Conservation (phyloP, 2,329 filamentous ascomycete genomes). For the Colletotrichum ledebouriae region DNA sequence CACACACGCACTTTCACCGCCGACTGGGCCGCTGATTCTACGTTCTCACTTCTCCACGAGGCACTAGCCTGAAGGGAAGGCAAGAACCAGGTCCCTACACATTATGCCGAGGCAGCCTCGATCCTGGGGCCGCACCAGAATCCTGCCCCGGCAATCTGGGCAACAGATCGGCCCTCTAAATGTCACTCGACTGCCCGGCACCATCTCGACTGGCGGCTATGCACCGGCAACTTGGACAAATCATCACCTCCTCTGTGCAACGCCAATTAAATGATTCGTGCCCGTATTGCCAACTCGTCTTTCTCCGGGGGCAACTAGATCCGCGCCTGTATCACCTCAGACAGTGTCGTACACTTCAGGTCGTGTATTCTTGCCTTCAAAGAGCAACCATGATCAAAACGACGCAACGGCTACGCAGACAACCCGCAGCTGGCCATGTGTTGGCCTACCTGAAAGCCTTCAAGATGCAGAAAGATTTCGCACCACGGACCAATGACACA, state of each 20-base stretch:
- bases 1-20: background rate
- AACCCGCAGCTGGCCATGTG: conserved; percentile 8
- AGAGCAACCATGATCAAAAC: background rate
- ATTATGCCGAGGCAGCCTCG: conserved; percentile 11
- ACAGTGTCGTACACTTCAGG: background rate
- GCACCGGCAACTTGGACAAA: conserved; percentile 12
- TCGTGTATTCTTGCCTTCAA: conserved; percentile 35
- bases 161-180: conserved; percentile 9
- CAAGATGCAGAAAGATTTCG: conserved; percentile 1
- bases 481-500: conserved; percentile 20
- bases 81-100: conserved; percentile 11
- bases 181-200: conserved; percentile 5
- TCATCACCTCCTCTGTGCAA: conserved; percentile 24
- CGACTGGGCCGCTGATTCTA: background rate
- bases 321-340: conserved; percentile 33
- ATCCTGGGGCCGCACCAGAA: conserved; percentile 28
- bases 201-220: conserved; percentile 1
- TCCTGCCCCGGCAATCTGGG: conserved; percentile 21
- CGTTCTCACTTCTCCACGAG: conserved; percentile 22
- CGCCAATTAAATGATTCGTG: conserved; percentile 11
- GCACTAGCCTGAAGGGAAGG: conserved; percentile 3
- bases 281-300: conserved; percentile 15
- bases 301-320: conserved; percentile 9
- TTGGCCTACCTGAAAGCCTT: conserved; percentile 19
- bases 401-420: conserved; percentile 15